Evolutionary conservation across 805 yeast species (phyloP).

Genomic region (Candida takata): DNA sequence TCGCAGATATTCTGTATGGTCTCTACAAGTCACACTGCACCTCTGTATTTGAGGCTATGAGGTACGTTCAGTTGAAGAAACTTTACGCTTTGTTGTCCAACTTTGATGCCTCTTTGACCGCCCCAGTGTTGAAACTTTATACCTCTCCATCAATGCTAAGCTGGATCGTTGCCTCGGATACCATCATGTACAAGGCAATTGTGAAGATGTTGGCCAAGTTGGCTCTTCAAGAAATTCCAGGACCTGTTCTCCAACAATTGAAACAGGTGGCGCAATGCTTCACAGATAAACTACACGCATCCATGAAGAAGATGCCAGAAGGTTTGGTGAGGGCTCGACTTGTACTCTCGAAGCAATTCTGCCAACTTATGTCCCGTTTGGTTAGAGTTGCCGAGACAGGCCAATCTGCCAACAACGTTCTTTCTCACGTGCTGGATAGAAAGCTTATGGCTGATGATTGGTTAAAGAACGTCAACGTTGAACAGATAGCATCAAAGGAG

Average conservation of each 20-base stretch:
- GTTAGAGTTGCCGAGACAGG: constrained; percentile 49
- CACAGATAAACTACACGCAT: constrained; percentile 35
- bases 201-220: constrained; percentile 57
- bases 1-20: constrained; percentile 54
- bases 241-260: constrained; percentile 45
- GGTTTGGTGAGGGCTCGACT: constrained; percentile 46
- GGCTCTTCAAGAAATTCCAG: constrained; percentile 51
- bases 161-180: constrained; percentile 69
- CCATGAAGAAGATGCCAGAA: constrained; percentile 42
- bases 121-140: constrained; percentile 55
- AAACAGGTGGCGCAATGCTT: constrained; percentile 44
- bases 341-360: constrained; percentile 45
- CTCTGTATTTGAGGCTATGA: constrained; percentile 53
- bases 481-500: constrained; percentile 40
- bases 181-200: constrained; percentile 47
- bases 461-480: constrained; percentile 41
- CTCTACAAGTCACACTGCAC: constrained; percentile 60
- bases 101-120: constrained; percentile 51
- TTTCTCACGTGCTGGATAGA: constrained; percentile 36
- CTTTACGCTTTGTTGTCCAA: constrained; percentile 46
- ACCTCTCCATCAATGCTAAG: constrained; percentile 38
- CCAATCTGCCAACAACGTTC: constrained; percentile 39
- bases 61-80: constrained; percentile 60
- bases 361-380: constrained; percentile 45
- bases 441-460: constrained; percentile 52